These are phyloP conservation scores for Bacterosira constricta DNA, from an alignment of 108 stramenopile species.

Conservation along the genomic window DNA sequence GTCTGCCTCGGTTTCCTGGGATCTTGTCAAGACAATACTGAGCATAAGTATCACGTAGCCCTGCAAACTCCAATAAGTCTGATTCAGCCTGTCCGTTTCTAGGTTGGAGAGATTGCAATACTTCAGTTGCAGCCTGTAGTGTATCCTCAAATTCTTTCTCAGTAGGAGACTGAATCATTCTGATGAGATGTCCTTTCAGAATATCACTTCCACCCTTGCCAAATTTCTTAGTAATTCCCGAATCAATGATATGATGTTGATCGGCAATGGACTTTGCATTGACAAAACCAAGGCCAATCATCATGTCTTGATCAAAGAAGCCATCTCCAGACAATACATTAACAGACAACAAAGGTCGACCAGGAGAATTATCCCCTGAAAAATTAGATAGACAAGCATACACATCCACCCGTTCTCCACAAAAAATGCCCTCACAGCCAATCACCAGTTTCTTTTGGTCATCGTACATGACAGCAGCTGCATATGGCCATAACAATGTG, in stretches of 20 bases:
- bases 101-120: no score
- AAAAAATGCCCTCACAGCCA: conserved; percentile 27
- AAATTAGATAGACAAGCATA: conserved; percentile 15
- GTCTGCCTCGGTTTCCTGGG: neutral
- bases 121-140: no score
- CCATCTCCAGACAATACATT: conserved; percentile 7
- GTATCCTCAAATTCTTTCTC: neutral
- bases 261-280: conserved; percentile 4
- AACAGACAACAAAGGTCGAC: neutral
- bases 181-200: neutral
- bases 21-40: neutral
- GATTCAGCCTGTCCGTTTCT: no score
- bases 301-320: conserved; percentile 6
- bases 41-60: neutral
- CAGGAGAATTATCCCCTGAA: neutral
- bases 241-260: neutral
- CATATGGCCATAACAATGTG: conserved; percentile 23
- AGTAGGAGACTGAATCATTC: neutral
- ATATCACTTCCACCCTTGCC: neutral
- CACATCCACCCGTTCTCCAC: conserved; percentile 9
- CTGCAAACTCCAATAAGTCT: neutral
- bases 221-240: conserved; percentile 4
- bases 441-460: conserved; percentile 10
- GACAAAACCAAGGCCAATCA: neutral
- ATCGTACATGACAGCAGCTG: conserved; percentile 12